Base-by-base conservation (phyloP, 441 rosid species). In the Corymbia calophylla region DNA sequence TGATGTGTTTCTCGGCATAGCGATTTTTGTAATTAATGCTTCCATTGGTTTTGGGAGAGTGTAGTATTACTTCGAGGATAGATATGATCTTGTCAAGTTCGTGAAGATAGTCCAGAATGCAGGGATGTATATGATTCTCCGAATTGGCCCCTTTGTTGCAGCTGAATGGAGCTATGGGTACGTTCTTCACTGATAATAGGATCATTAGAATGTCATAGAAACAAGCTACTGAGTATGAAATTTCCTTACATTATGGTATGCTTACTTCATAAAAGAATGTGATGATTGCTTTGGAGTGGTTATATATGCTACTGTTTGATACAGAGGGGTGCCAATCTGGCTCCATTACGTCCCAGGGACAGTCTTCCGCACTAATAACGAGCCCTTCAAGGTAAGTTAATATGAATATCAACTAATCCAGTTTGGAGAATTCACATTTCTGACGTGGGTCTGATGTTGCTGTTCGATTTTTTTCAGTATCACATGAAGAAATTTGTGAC, bases 131-230 rank as follows among this genome's bases (percentile, higher is more conserved):
- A 92, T 97, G 94, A 96, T 96, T 90, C 98, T 98, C 84, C 94
- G 99, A 27, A 97, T 98, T 53, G 99, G 99, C 19, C 99, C 99
- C 54, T 96, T 95, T 90, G 95, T 97, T 91, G 98, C 98, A 1
- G 99, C 99, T n/a, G 99, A 98, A 91, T 98, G 99, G 98, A 94
- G 95, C 91, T 97, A 89, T 87, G 99, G 99, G 99, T 98, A 93
- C 82, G 87, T 68, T 86, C 88, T 86, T 32, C 39, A 53, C 44
- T 18, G 87, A 55, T 86, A 23, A 27, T 58, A 55, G 47, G 60
- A 58, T 55, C 44, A 19, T 55, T 5, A 51, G 27, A 44, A 21
- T 85, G 47, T 16, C 23, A 53, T 13, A 53, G 58, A 53, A 87
- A 54, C 53, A 21, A 51, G 48, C 56, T 49, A 64, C 88, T 88